Conservation (phyloP, 306 rosid species). For the Luffa acutangula region DNA sequence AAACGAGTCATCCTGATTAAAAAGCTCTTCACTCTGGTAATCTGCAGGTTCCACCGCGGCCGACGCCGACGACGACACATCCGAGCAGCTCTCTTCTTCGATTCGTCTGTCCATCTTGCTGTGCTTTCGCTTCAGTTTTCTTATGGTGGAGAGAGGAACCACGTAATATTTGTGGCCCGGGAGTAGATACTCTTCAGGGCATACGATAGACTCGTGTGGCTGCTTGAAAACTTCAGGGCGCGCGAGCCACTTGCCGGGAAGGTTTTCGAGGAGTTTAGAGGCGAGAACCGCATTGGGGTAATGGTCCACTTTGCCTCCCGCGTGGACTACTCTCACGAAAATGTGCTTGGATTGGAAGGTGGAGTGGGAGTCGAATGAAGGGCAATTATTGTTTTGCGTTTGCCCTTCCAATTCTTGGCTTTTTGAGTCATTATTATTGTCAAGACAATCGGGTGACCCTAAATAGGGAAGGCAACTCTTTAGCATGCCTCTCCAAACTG, state of each 20-base stretch:
- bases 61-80: constrained; percentile 6
- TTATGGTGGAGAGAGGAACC: constrained; percentile 28
- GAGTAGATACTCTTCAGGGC: constrained; percentile 34
- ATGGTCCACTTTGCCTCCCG: constrained; percentile 49
- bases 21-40: not conserved
- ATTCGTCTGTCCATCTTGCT: constrained; percentile 9
- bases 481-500: not conserved
- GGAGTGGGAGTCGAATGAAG: constrained; percentile 13
- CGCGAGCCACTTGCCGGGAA: constrained; percentile 57
- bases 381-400: not conserved
- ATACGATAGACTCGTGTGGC: constrained; percentile 45
- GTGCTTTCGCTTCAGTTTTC: constrained; percentile 40
- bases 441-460: not conserved
- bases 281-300: constrained; percentile 40
- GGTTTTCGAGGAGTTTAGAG: constrained; percentile 38
- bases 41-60: constrained; percentile 16
- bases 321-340: constrained; percentile 50
- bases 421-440: not conserved
- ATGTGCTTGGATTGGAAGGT: constrained; percentile 22
- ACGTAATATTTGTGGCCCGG: constrained; percentile 60
- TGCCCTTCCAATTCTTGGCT: constrained; percentile 5
- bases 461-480: not conserved
- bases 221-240: constrained; percentile 51
- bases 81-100: constrained; percentile 8
- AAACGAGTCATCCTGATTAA: constrained; percentile 17